A percentile compares a stretch with the other conserved stretches of the same genome.
Conservation (phyloP, 2,329 filamentous ascomycete species). For the Meredithiella fracta region DNA sequence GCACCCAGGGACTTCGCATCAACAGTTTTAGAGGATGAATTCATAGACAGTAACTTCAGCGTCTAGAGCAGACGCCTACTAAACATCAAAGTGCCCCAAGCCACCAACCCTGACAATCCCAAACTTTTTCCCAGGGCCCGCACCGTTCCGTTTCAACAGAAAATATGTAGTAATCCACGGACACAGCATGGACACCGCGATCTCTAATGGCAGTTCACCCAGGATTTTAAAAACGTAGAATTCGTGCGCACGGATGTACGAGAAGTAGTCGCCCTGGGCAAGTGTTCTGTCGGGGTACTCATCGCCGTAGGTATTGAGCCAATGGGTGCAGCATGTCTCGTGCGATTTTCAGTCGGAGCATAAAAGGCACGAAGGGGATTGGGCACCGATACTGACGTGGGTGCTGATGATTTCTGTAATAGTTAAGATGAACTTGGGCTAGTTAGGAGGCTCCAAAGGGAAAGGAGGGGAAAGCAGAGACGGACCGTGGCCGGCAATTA, state of each 20-base stretch:
- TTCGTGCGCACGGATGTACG: slow-evolving; percentile 56
- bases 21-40: slow-evolving; percentile 36
- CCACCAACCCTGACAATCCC: slow-evolving; percentile 56
- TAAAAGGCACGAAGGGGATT: slow-evolving; percentile 46
- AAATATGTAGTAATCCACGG: slow-evolving; percentile 65
- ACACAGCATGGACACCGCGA: slow-evolving; percentile 66
- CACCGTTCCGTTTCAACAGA: slow-evolving; percentile 55
- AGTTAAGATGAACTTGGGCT: slow-evolving; percentile 32
- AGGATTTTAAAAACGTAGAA: slow-evolving; percentile 62
- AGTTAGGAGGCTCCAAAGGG: not conserved
- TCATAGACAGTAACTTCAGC: slow-evolving; percentile 36
- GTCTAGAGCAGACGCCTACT: slow-evolving; percentile 49
- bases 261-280: slow-evolving; percentile 44
- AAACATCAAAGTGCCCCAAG: slow-evolving; percentile 49
- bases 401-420: slow-evolving; percentile 46
- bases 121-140: slow-evolving; percentile 58
- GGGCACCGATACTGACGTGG: slow-evolving; percentile 53
- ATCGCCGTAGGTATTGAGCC: slow-evolving; percentile 42
- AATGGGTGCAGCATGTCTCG: slow-evolving; percentile 50
- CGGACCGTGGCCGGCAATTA: slow-evolving; percentile 41
- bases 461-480: not conserved
- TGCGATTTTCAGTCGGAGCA: slow-evolving; percentile 49
- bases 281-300: slow-evolving; percentile 45
- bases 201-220: slow-evolving; percentile 40
- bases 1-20: slow-evolving; percentile 39